A percentile compares a stretch with the other conserved stretches of the same genome.
Conservation (phyloP, 352 stramenopile species). For the Pythium aquatile region DNA sequence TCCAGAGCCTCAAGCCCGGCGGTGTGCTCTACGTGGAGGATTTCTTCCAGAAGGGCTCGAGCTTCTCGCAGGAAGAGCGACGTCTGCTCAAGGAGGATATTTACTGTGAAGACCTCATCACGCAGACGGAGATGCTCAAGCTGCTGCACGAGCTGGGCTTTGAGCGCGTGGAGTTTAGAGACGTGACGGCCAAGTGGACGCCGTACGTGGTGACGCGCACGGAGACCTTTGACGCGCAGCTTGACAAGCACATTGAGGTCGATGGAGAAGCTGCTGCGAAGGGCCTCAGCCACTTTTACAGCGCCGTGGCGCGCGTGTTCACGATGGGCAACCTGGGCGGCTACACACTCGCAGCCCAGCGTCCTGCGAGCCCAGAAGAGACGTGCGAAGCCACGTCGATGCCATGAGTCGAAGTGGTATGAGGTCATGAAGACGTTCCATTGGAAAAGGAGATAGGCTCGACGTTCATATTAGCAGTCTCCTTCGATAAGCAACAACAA, state of each 20-base stretch:
- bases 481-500: neutral
- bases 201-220: conserved; percentile 52
- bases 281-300: conserved; percentile 76
- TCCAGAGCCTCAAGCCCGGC: conserved; percentile 51
- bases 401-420: neutral
- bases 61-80: conserved; percentile 48
- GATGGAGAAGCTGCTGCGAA: conserved; percentile 56
- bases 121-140: conserved; percentile 35
- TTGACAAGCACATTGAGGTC: conserved; percentile 45
- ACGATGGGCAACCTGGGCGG: conserved; percentile 56
- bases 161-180: conserved; percentile 46
- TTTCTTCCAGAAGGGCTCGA: conserved; percentile 50
- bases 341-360: conserved; percentile 46
- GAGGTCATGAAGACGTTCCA: neutral
- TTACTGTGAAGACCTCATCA: conserved; percentile 54
- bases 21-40: conserved; percentile 80
- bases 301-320: conserved; percentile 55
- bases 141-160: conserved; percentile 55
- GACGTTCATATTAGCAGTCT: too few relatives aligned
- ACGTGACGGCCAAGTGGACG: conserved; percentile 67
- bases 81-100: conserved; percentile 55
- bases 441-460: neutral
- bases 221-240: conserved; percentile 38
- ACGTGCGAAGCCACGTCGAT: neutral
- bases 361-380: conserved; percentile 1